phyloP scores from a whole-genome alignment of 2,329 filamentous ascomycete genomes.

The Endoconidiophora polonica region DNA sequence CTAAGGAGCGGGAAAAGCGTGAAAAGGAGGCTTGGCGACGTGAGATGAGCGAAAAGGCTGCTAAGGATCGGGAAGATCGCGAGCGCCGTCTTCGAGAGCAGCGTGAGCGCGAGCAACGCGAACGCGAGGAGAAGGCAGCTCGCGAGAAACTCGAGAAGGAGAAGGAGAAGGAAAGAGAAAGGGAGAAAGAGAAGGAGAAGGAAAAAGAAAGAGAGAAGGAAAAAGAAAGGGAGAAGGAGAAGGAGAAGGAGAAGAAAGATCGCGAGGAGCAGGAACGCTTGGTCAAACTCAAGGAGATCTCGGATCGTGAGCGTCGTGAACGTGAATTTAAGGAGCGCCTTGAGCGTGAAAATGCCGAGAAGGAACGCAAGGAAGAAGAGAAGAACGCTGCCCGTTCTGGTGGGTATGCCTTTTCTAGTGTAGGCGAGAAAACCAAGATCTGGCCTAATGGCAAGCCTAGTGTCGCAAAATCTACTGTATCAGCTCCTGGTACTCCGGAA shows the following conservation, averaged over 20 bases:
- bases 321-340: constrained; percentile 27
- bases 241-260: constrained; percentile 18
- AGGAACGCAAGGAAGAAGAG: constrained; percentile 17
- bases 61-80: background rate
- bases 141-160: constrained; percentile 18
- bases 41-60: background rate
- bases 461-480: constrained; percentile 15
- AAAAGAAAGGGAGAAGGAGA: constrained; percentile 21
- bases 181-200: constrained; percentile 22
- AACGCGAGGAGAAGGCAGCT: constrained; percentile 23
- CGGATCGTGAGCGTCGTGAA: constrained; percentile 30
- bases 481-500: constrained; percentile 16
- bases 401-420: constrained; percentile 44
- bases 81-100: constrained; percentile 19
- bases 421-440: constrained; percentile 53
- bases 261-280: constrained; percentile 18
- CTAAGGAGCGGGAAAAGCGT: constrained; percentile 21
- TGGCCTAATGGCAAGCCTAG: constrained; percentile 47
- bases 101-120: constrained; percentile 24
- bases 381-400: constrained; percentile 17
- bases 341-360: constrained; percentile 24
- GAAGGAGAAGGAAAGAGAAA: constrained; percentile 17
- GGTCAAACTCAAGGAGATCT: constrained; percentile 17
- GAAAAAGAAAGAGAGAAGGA: constrained; percentile 27
- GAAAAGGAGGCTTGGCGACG: constrained; percentile 2